Evolutionary conservation across 768 basidiomycete species (phyloP).

Genomic region (Podaxis sp.): DNA sequence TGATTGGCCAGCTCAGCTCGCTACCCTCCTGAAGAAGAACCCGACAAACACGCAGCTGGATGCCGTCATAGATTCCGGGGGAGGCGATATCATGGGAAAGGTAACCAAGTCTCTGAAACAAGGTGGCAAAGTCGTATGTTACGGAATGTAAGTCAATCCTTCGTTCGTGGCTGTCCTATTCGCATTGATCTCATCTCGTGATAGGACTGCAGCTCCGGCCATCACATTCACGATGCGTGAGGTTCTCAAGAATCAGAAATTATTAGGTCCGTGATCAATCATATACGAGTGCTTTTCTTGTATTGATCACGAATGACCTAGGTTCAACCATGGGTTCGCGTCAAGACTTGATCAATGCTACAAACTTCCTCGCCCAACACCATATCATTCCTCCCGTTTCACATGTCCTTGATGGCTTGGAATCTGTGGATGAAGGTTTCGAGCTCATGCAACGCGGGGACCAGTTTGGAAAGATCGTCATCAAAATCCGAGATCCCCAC

Average conservation of each 20-base stretch:
- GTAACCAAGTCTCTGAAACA: constrained; percentile 45
- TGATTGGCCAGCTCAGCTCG: constrained; percentile 50
- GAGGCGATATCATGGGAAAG: constrained; percentile 57
- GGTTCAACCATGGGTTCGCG: constrained; percentile 85
- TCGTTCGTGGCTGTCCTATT: background rate
- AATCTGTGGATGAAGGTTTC: constrained; percentile 64
- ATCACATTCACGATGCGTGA: constrained; percentile 74
- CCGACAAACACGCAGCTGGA: constrained; percentile 38
- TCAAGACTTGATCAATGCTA: constrained; percentile 68
- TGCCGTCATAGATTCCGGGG: constrained; percentile 65
- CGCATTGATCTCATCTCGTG: constrained; percentile 2
- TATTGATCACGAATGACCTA: constrained; percentile 20
- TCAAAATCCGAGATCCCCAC: constrained; percentile 31
- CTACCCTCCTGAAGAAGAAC: constrained; percentile 32
- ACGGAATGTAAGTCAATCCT: constrained; percentile 50
- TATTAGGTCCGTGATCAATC: constrained; percentile 51
- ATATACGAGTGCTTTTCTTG: background rate
- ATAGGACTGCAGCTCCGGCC: constrained; percentile 56
- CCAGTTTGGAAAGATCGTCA: constrained; percentile 78
- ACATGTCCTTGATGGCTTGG: constrained; percentile 63
- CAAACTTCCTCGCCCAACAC: constrained; percentile 62
- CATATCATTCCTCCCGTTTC: constrained; percentile 68
- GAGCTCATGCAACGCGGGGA: constrained; percentile 55
- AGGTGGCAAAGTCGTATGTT: constrained; percentile 59
- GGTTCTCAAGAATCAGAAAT: constrained; percentile 67